A percentile compares a stretch with the other conserved stretches of the same genome.
Evolutionary conservation across 1,139 yeast species (phyloP).

Genomic region (Scheffersomyces illinoinensis): DNA sequence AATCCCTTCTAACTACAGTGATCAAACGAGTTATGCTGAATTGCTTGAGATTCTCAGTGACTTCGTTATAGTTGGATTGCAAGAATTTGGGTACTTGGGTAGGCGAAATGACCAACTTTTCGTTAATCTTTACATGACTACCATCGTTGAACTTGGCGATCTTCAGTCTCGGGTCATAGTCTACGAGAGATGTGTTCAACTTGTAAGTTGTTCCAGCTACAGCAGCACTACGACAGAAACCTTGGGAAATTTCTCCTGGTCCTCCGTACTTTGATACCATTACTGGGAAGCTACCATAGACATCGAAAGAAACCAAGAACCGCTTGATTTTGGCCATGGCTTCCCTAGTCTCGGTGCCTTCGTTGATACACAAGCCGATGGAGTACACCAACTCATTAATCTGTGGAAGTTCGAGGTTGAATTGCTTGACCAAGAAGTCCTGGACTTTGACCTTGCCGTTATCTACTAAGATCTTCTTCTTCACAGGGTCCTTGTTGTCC

Average conservation of each 20-base stretch:
- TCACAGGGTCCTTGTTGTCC: conserved; percentile 59
- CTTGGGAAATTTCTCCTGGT: conserved; percentile 95
- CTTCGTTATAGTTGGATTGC: conserved; percentile 34
- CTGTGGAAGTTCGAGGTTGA: conserved; percentile 73
- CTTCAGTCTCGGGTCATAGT: conserved; percentile 64
- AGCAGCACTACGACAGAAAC: conserved; percentile 96
- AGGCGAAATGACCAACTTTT: conserved; percentile 71
- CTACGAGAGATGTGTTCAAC: conserved; percentile 63
- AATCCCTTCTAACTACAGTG: conserved; percentile 81
- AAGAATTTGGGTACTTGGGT: conserved; percentile 63
- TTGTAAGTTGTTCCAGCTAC: conserved; percentile 97
- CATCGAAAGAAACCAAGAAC: conserved; percentile 82
- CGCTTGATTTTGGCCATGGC: conserved; percentile 82
- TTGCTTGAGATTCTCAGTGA: conserved; percentile 40
- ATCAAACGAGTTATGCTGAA: conserved; percentile 69
- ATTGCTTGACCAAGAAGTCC: conserved; percentile 59
- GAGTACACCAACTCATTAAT: conserved; percentile 81
- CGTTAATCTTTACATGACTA: conserved; percentile 68
- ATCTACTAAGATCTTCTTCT: conserved; percentile 52
- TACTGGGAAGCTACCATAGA: conserved; percentile 93
- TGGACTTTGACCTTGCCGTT: conserved; percentile 58
- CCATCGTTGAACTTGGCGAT: conserved; percentile 79
- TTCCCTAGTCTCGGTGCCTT: conserved; percentile 62
- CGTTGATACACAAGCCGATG: conserved; percentile 72
- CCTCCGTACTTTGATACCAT: conserved; percentile 93